Evolutionary conservation across 768 basidiomycete species (phyloP), one percentile per base, ranked within the genome.

Genomic region (Panaeolus cyanescens): DNA sequence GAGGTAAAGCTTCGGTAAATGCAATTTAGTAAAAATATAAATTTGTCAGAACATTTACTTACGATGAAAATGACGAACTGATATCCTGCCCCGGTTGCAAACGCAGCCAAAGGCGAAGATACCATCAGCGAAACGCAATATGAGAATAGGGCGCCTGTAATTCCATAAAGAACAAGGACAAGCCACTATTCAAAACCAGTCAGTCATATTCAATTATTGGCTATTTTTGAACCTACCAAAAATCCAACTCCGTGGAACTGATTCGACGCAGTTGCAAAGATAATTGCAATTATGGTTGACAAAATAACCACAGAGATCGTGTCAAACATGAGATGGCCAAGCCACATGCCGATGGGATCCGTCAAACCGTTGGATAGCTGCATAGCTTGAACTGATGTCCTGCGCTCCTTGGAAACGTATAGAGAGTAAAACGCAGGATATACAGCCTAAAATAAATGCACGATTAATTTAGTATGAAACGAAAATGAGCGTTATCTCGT

Each of bases 361-460:
- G 86, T 80, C 28, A 92, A 72, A 1, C 91, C 91, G 70, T 93
- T 91, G 33, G 88, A 90, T 33, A 89, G 76, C 67, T 93, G 91
- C 89, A 93, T 93, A 2, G 91, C 88, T 69, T 92, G 90, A 0
- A 93, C 89, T 2, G 86, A 85, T 0, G 87, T 84, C 2, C 85
- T 81, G 9, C 89, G 83, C 68, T 93, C 92, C 62, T 80, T 81
- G 0, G 90, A 86, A 3, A 91, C 90, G 70, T 93, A 93, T 13
- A 93, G 71, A 9, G 89, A 82, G 65, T 86, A 92, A 75, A 93
- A 93, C 3, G 91, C 91, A n/a, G 92, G 90, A 68, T 83, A 93
- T 1, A 91, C 86, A 10, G 88, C 79, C 89, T 91, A 58, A 13
- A 63, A 42, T 54, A 31, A 32, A 40, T n/a, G 17, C n/a, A 20